These are phyloP conservation scores for Ascoidea asiatica DNA, from an alignment of 805 yeast genomes.

Conservation along the genomic window DNA sequence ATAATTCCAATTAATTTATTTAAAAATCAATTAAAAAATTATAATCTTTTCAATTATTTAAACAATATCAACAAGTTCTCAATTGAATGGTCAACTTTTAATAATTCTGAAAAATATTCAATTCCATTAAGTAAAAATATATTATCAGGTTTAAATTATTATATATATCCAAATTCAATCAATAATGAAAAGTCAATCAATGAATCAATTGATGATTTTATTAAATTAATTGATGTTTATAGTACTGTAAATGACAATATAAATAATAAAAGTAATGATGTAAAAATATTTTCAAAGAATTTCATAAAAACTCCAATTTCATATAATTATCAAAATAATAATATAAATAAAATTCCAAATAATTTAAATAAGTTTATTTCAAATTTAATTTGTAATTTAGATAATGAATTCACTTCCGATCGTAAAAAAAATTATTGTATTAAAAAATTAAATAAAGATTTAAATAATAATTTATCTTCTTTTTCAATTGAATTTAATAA, in stretches of 20 bases:
- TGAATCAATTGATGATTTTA: background rate
- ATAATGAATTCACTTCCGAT: background rate
- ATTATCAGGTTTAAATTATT: slow-evolving; percentile 8
- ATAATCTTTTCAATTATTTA: too few relatives aligned
- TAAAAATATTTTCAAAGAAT: too few relatives aligned
- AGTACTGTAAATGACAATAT: background rate
- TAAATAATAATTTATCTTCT: slow-evolving; percentile 3
- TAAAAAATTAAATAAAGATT: slow-evolving; percentile 1
- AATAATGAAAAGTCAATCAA: background rate
- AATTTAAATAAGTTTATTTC: background rate
- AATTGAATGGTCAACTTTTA: slow-evolving; percentile 7
- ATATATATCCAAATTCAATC: slow-evolving; percentile 2
- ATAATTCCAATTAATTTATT: background rate
- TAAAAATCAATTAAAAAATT: too few relatives aligned
- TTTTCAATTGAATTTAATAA: slow-evolving; percentile 6
- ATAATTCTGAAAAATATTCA: slow-evolving; percentile 3
- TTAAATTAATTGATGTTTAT: background rate
- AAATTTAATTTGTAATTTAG: background rate
- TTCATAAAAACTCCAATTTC: slow-evolving; percentile 5
- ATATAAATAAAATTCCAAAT: slow-evolving; percentile 1
- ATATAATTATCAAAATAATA: slow-evolving; percentile 1
- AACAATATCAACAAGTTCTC: slow-evolving; percentile 3
- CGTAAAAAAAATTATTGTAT: slow-evolving; percentile 1
- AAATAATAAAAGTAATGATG: slow-evolving; percentile 3
- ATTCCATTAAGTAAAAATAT: slow-evolving; percentile 6